Percentiles rank a stretch among this genome's conserved stretches.
phyloP scores from a whole-genome alignment of 2,329 filamentous ascomycete genomes.

The Incumbomyces delicatus region DNA sequence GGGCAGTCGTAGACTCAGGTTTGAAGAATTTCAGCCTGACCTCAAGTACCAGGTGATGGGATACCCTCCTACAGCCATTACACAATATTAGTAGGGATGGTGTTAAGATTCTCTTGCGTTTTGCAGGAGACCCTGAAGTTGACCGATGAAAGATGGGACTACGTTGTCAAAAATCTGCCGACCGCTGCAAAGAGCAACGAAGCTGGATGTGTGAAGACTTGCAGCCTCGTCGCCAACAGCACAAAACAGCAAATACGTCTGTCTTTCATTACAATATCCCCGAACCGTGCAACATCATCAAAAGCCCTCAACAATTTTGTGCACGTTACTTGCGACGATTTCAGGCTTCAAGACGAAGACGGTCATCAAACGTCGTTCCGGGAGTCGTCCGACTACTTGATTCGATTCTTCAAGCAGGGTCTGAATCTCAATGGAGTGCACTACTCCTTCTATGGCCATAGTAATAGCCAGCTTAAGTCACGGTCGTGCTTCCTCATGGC shows the following conservation, averaged over 20 bases:
- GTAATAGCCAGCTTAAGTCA: slow-evolving; percentile 36
- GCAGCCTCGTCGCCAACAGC: slow-evolving; percentile 22
- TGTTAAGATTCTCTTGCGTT: slow-evolving; percentile 12
- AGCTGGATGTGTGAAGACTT: slow-evolving; percentile 22
- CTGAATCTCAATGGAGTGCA: slow-evolving; percentile 27
- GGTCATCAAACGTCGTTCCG: slow-evolving; percentile 22
- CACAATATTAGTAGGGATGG: not conserved
- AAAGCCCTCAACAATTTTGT: slow-evolving; percentile 25
- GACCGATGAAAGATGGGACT: slow-evolving; percentile 23
- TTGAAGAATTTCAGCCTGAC: not conserved
- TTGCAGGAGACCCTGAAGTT: slow-evolving; percentile 20
- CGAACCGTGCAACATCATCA: slow-evolving; percentile 26
- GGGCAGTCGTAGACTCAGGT: not conserved
- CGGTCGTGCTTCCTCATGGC: slow-evolving; percentile 32
- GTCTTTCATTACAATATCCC: slow-evolving; percentile 21
- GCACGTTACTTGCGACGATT: slow-evolving; percentile 28
- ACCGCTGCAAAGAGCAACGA: slow-evolving; percentile 13
- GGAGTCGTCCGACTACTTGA: slow-evolving; percentile 30
- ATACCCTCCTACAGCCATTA: not conserved
- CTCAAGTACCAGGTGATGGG: too few relatives aligned
- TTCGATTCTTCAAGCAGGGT: slow-evolving; percentile 27
- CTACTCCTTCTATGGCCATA: slow-evolving; percentile 37
- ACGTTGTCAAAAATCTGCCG: slow-evolving; percentile 21
- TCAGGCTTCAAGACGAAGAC: slow-evolving; percentile 19
- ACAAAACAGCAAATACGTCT: slow-evolving; percentile 22